Percentiles rank a stretch among this genome's conserved stretches.
Conservation (phyloP, 805 yeast species). For the Maudiozyma serrabonitensis region DNA sequence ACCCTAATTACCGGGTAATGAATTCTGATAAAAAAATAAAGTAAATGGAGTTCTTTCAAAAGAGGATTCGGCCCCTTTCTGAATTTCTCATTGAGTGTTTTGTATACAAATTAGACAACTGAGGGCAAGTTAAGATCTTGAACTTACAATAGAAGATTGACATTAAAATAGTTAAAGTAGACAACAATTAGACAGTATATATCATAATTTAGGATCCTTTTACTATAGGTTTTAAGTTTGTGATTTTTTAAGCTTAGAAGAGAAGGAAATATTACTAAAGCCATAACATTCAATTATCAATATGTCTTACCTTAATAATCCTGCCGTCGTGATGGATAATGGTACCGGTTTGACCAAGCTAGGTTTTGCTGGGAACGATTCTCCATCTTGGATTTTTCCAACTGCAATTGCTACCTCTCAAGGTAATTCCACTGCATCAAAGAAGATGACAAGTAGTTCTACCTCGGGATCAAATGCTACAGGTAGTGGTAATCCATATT, state of each 20-base stretch:
- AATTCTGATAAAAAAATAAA: background rate
- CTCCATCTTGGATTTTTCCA: conserved; percentile 95
- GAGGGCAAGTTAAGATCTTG: no score
- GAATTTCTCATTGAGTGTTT: background rate
- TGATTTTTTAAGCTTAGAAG: no score
- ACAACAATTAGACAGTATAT: no score
- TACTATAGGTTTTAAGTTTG: no score
- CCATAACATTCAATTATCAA: background rate
- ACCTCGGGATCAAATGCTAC: conserved; percentile 11
- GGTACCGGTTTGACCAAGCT: conserved; percentile 97
- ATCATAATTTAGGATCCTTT: no score
- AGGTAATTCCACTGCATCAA: conserved; percentile 18
- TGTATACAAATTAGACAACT: no score
- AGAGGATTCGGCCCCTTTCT: conserved; percentile 1
- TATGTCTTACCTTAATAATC: conserved; percentile 63
- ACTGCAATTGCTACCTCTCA: conserved; percentile 80
- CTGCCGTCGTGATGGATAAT: conserved; percentile 96
- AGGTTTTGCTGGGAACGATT: conserved; percentile 97
- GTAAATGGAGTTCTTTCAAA: background rate
- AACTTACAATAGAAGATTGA: no score
- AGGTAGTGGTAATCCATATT: conserved; percentile 20
- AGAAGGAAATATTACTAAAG: no score
- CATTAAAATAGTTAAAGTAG: no score
- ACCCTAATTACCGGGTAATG: background rate
- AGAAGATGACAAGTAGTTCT: conserved; percentile 35